Percentiles rank a stretch among this genome's conserved stretches.
Conservation (phyloP, 371 early-diverging fungal species). For the Blastocladiella emersonii region DNA sequence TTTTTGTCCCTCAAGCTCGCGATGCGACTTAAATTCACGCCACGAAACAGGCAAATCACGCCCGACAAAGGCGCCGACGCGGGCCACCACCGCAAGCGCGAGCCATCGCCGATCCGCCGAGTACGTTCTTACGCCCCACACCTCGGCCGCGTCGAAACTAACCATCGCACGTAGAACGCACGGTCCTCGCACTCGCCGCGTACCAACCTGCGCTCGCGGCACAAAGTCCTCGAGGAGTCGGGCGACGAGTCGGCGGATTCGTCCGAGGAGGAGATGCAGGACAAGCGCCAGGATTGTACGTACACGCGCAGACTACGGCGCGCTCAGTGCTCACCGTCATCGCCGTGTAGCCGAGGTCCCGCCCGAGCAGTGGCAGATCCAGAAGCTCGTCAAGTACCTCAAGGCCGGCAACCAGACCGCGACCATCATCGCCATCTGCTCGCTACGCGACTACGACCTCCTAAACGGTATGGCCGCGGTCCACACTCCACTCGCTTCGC, state of each 20-base stretch:
- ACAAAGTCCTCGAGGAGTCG: not conserved
- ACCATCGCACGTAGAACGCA: no score
- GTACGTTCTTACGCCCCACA: no score
- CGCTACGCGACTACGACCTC: conserved; percentile 38
- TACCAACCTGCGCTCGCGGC: not conserved
- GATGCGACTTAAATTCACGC: no score
- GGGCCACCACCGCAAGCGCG: not conserved
- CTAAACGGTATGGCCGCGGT: conserved; percentile 19
- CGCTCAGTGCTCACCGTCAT: not conserved
- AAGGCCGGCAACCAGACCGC: conserved; percentile 41
- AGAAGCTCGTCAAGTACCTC: conserved; percentile 39
- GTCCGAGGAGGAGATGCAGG: conserved; percentile 3
- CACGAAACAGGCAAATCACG: not conserved
- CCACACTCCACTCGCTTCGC: no score
- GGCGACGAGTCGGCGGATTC: not conserved
- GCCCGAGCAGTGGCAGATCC: conserved; percentile 41
- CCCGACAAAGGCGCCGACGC: not conserved
- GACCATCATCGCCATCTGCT: conserved; percentile 44
- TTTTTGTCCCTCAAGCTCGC: not conserved
- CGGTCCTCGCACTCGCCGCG: not conserved
- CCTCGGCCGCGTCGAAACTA: no score
- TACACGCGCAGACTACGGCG: not conserved
- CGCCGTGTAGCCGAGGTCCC: conserved; percentile 26
- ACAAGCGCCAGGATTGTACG: conserved; percentile 5
- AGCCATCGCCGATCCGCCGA: not conserved